Base-by-base conservation (phyloP, 257 asterid species). In the Solanum peruvianum region DNA sequence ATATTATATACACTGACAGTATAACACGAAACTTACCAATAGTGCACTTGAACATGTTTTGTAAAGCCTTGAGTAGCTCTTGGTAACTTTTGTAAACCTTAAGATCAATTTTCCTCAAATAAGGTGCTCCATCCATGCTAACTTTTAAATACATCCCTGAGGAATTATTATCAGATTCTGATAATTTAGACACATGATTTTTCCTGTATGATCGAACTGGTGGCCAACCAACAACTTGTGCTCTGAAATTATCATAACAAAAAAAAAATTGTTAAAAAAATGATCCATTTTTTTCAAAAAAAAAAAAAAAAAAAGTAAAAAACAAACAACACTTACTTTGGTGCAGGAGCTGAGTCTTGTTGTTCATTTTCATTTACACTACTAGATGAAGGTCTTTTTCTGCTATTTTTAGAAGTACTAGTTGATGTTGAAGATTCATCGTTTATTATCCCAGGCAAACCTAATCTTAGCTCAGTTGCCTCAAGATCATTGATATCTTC, bases 91-190 rank as follows among this genome's bases (percentile, higher is more conserved):
- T 90, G 89, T 93, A 95, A 15, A 88, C 91, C 86, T 92, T 92
- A 12, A 97, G 92, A 58, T 97, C 98, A n/a, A 97, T 90, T 88
- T 97, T 97, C 89, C 99, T 94, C 1, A 97, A 75, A 71, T 93
- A 96, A 6, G 99, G 98, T 88, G 98, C 99, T 87, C 99, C 99
- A 85, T 95, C 99, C 99, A 97, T 94, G 91, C 99, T 94, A 89
- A 97, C 99, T 87, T 97, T 97, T 85, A 97, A 95, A 58, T 90
- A 97, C 91, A 93, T 92, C 78, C 94, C 98, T 11, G 92, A 85
- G 1, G 88, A 92, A 11, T 9, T 64, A 11, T n/a, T 84, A 27
- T 96, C 98, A 8, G 93, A 58, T 31, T 91, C 97, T 18, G 90
- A 52, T 52, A 6, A 4, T 45, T 93, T 91, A 87, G 94, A 14